Evolutionary conservation across 2,329 filamentous ascomycete species (phyloP).

Genomic region (Escovopsis sp.): DNA sequence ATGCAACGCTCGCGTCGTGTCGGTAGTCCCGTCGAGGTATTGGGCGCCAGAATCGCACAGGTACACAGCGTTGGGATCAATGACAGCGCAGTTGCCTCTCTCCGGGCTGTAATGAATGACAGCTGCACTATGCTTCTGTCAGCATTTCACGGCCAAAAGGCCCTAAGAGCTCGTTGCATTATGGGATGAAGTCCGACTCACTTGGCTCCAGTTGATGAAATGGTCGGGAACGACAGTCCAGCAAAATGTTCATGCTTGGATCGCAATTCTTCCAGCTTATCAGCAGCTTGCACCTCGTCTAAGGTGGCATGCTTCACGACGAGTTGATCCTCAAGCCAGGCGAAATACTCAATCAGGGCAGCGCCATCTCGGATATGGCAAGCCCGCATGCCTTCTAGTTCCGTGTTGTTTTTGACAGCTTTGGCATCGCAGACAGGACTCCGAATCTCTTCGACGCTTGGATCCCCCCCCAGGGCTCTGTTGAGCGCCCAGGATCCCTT

Average conservation of each 20-base stretch:
- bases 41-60: slow-evolving; percentile 97
- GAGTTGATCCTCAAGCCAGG: slow-evolving; percentile 88
- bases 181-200: slow-evolving; percentile 21
- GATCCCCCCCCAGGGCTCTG: slow-evolving; percentile 70
- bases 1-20: slow-evolving; percentile 86
- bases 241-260: slow-evolving; percentile 59
- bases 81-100: slow-evolving; percentile 61
- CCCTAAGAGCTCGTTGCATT: too few species aligned
- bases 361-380: slow-evolving; percentile 92
- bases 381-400: slow-evolving; percentile 81
- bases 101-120: slow-evolving; percentile 94
- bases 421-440: slow-evolving; percentile 86
- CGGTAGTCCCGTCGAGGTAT: slow-evolving; percentile 88
- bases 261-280: slow-evolving; percentile 71
- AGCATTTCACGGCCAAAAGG: too few species aligned
- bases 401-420: slow-evolving; percentile 81
- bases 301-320: slow-evolving; percentile 55
- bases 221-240: slow-evolving; percentile 87
- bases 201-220: slow-evolving; percentile 80
- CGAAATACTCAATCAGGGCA: slow-evolving; percentile 82
- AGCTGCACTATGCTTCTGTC: slow-evolving; percentile 49
- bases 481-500: slow-evolving; percentile 89
- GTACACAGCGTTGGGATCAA: slow-evolving; percentile 78
- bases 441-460: slow-evolving; percentile 69
- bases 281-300: slow-evolving; percentile 82